phyloP scores from a whole-genome alignment of 108 stramenopile genomes.

The Skeletonema tropicum region DNA sequence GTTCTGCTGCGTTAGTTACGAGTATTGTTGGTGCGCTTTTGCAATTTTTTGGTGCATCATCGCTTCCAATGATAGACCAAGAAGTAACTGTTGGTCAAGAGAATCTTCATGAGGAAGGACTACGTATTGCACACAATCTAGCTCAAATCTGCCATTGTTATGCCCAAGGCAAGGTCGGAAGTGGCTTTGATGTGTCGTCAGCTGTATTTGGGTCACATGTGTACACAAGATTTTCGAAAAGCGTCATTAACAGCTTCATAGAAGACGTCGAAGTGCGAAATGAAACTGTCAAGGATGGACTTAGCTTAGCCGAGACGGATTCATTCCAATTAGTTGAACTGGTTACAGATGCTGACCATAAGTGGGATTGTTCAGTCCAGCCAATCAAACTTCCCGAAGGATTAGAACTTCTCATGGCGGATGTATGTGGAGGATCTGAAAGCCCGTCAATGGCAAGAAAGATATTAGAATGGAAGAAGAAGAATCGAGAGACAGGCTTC shows the following conservation, averaged over 20 bases:
- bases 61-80: conserved; percentile 9
- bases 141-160: conserved; percentile 93
- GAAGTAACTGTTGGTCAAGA: background rate
- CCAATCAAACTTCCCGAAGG: conserved; percentile 68
- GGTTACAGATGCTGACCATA: conserved; percentile 27
- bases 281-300: conserved; percentile 13
- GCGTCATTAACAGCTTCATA: conserved; percentile 64
- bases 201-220: conserved; percentile 91
- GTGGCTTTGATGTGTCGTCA: conserved; percentile 94
- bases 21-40: conserved; percentile 85
- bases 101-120: conserved; percentile 21
- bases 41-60: conserved; percentile 40
- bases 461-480: conserved; percentile 80
- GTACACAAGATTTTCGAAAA: conserved; percentile 83
- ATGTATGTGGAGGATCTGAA: conserved; percentile 95
- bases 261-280: conserved; percentile 45
- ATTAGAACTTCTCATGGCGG: conserved; percentile 86
- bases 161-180: conserved; percentile 97
- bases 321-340: conserved; percentile 22
- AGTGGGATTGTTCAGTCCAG: conserved; percentile 66
- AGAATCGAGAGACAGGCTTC: conserved; percentile 43
- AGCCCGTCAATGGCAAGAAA: conserved; percentile 94
- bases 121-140: conserved; percentile 79
- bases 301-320: conserved; percentile 15
- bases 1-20: conserved; percentile 90